phyloP scores from a whole-genome alignment of 1,284 basidiomycete genomes.

The Cutaneotrichosporon sp. region DNA sequence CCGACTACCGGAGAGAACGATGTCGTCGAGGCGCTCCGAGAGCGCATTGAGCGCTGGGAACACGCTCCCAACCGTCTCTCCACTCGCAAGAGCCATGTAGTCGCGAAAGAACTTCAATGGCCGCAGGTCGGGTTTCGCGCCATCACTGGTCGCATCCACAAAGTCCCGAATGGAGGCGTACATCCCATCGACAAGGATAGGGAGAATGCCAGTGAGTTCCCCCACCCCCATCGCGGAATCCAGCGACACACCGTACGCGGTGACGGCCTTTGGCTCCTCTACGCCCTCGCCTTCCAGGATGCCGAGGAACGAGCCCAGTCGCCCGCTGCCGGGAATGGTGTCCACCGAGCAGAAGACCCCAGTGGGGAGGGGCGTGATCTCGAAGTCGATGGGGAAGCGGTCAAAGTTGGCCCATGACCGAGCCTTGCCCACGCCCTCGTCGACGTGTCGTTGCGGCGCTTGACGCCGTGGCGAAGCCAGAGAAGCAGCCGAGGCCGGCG shows the following conservation, averaged over 20 bases:
- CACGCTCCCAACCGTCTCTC: background rate
- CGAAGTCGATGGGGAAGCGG: slow-evolving; percentile 44
- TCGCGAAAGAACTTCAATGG: slow-evolving; percentile 25
- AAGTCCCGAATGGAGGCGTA: slow-evolving; percentile 12
- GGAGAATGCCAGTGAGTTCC: slow-evolving; percentile 22
- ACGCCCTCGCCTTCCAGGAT: slow-evolving; percentile 3
- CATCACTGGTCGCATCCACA: slow-evolving; percentile 6
- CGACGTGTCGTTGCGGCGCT: slow-evolving; percentile 19
- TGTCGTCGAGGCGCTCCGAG: slow-evolving; percentile 16
- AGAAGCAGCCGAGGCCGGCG: background rate
- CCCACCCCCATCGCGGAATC: slow-evolving; percentile 20
- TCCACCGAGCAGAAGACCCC: slow-evolving; percentile 30
- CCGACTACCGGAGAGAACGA: slow-evolving; percentile 12
- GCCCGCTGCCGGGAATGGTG: slow-evolving; percentile 27
- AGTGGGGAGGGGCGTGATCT: slow-evolving; percentile 43
- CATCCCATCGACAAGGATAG: slow-evolving; percentile 28
- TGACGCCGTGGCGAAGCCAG: too few relatives aligned
- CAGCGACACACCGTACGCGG: slow-evolving; percentile 21
- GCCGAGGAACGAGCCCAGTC: slow-evolving; percentile 14
- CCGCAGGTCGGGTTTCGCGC: slow-evolving; percentile 7
- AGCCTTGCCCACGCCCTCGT: slow-evolving; percentile 40
- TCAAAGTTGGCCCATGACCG: slow-evolving; percentile 47
- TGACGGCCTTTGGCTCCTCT: slow-evolving; percentile 8
- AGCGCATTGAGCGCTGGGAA: slow-evolving; percentile 3
- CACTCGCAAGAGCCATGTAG: slow-evolving; percentile 8